Conservation (phyloP, 306 rosid species). For the cucumber (Cucumis sativus) region Cucumber_9930_V3 NC_026659.2:1826001-1826500, state of each 20-base stretch:
- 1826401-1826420: constrained; percentile 71
- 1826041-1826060: constrained; percentile 70
- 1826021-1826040: constrained; percentile 69
- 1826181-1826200: constrained; percentile 53
- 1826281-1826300: constrained; percentile 56
- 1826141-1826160: constrained; percentile 67
- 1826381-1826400: constrained; percentile 56
- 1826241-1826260: constrained; percentile 64
- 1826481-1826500: constrained; percentile 75
- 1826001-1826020: constrained; percentile 36
- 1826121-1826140: constrained; percentile 78
- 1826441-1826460: constrained; percentile 68
- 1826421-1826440: constrained; percentile 80
- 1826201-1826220: constrained; percentile 49
- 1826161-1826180: constrained; percentile 77
- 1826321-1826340: constrained; percentile 50
- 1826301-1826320: constrained; percentile 65
- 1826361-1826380: constrained; percentile 34
- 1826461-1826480: constrained; percentile 71
- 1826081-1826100: constrained; percentile 76
- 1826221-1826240: constrained; percentile 88
- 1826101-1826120: constrained; percentile 72
- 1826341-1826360: constrained; percentile 31
- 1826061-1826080: constrained; percentile 96
- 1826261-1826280: constrained; percentile 64